Evolutionary conservation across 139 green algal species (phyloP).

Genomic region (Zygnema cylindricum): DNA sequence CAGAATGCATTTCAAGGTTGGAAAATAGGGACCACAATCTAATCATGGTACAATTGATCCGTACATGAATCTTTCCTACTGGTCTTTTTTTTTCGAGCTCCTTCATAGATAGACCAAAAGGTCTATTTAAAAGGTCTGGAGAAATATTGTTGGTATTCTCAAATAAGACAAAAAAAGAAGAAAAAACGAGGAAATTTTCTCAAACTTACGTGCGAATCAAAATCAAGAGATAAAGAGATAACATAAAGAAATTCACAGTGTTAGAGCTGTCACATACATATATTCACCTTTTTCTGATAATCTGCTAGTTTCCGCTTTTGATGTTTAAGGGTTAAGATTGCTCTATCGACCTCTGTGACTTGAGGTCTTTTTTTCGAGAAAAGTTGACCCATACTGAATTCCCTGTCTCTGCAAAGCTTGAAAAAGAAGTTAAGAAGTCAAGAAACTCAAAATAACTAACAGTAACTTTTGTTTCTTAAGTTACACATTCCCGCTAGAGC

Average conservation of each 20-base stretch:
- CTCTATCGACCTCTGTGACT: constrained; percentile 62
- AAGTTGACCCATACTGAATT: constrained; percentile 58
- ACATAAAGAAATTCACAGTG: constrained; percentile 3
- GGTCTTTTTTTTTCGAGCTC: neutral
- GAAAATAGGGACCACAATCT: too few relatives aligned
- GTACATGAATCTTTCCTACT: too few relatives aligned
- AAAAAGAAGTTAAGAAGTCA: too few relatives aligned
- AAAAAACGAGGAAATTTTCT: neutral
- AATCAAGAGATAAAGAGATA: constrained; percentile 11
- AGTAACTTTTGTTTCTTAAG: too few relatives aligned
- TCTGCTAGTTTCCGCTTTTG: constrained; percentile 61
- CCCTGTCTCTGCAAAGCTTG: too few relatives aligned
- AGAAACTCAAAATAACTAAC: too few relatives aligned
- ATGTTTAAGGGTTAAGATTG: constrained; percentile 61
- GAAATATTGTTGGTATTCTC: too few relatives aligned
- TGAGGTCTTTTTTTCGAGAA: constrained; percentile 26
- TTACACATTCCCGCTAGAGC: too few relatives aligned
- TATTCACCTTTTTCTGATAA: constrained; percentile 61
- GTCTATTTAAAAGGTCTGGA: neutral
- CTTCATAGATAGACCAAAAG: neutral
- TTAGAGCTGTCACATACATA: constrained; percentile 6
- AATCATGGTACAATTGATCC: too few relatives aligned
- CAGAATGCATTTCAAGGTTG: too few relatives aligned
- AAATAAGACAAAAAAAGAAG: too few relatives aligned
- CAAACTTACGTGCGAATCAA: constrained; percentile 6